Conservation (phyloP, 352 stramenopile species). For the Globisporangium abappressorium region DNA sequence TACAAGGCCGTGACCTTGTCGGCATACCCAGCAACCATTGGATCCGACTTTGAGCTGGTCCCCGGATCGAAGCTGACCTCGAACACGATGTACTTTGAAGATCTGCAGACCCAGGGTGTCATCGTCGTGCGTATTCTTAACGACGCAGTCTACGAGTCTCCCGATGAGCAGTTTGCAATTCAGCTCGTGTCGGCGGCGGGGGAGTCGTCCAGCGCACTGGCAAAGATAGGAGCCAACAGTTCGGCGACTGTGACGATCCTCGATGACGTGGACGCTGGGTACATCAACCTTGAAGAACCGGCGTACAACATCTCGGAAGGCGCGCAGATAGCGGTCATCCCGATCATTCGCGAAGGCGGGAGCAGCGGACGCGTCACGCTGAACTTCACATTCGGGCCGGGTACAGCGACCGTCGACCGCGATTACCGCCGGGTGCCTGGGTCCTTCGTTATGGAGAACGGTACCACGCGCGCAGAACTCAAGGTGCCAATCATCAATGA, state of each 20-base stretch:
- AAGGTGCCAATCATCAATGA: slow-evolving; percentile 63
- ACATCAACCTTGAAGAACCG: slow-evolving; percentile 38
- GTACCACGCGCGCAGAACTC: slow-evolving; percentile 28
- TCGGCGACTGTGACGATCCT: slow-evolving; percentile 40
- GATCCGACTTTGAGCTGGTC: slow-evolving; percentile 32
- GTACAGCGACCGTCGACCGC: slow-evolving; percentile 35
- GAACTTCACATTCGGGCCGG: slow-evolving; percentile 32
- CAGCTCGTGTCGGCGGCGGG: slow-evolving; percentile 23
- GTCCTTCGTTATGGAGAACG: slow-evolving; percentile 36
- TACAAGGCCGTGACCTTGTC: slow-evolving; percentile 20
- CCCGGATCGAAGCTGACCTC: slow-evolving; percentile 14
- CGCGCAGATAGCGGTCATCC: slow-evolving; percentile 24
- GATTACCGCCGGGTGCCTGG: slow-evolving; percentile 40
- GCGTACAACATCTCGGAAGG: slow-evolving; percentile 36
- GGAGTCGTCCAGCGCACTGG: not conserved
- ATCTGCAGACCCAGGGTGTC: slow-evolving; percentile 21
- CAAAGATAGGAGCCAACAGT: slow-evolving; percentile 37
- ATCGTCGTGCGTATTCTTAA: slow-evolving; percentile 44
- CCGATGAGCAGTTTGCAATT: slow-evolving; percentile 42
- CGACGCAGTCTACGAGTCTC: slow-evolving; percentile 38
- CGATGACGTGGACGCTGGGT: slow-evolving; percentile 61
- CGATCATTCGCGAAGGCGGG: slow-evolving; percentile 46
- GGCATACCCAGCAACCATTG: slow-evolving; percentile 24
- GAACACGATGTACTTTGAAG: slow-evolving; percentile 32
- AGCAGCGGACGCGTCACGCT: slow-evolving; percentile 38